phyloP scores from a whole-genome alignment of 257 asterid species.

The Solanum sejunctum region DNA sequence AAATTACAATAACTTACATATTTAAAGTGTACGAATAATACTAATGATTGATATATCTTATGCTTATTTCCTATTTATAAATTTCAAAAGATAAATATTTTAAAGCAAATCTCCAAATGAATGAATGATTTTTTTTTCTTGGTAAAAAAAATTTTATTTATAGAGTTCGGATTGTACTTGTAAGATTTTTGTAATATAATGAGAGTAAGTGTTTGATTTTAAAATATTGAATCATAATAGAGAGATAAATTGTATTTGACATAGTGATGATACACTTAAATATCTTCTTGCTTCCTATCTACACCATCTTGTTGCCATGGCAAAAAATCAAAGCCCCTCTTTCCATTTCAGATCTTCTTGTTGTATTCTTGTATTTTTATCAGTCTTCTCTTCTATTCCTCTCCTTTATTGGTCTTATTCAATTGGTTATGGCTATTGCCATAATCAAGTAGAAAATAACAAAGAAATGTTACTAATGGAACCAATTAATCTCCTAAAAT shows the following conservation, averaged over 20 bases:
- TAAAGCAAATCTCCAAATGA: no score
- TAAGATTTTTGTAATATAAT: background rate
- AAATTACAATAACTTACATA: background rate
- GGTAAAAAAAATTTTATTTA: no score
- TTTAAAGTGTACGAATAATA: no score
- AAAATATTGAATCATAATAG: background rate
- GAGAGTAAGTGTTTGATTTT: background rate
- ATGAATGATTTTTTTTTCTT: no score
- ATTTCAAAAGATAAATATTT: no score
- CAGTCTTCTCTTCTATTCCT: slow-evolving; percentile 28
- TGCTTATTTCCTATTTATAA: background rate
- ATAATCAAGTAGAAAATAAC: background rate
- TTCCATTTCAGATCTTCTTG: background rate
- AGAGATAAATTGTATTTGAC: background rate
- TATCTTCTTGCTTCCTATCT: background rate
- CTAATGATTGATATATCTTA: no score
- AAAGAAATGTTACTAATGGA: background rate
- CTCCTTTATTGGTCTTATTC: slow-evolving; percentile 25
- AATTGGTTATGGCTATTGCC: background rate
- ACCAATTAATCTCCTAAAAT: slow-evolving; percentile 28
- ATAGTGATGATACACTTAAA: background rate
- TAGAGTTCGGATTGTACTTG: no score
- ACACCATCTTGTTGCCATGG: slow-evolving; percentile 10
- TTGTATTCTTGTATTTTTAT: slow-evolving; percentile 17
- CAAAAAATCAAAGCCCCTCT: slow-evolving; percentile 9